These are phyloP conservation scores for Metarhizium sp. DNA, from an alignment of 2,329 filamentous ascomycete genomes.

Conservation along the genomic window DNA sequence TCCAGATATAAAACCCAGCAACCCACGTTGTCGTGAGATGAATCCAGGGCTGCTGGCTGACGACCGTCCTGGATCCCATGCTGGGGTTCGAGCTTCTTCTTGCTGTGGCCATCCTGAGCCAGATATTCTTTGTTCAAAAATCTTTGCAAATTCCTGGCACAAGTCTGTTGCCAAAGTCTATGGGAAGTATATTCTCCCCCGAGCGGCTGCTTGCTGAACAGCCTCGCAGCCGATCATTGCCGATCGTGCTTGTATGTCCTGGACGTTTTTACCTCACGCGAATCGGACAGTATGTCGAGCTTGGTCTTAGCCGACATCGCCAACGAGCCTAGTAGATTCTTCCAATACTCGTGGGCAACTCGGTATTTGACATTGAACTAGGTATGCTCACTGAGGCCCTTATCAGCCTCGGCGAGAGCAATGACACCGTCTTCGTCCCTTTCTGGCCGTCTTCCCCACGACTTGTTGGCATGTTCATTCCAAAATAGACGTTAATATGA, in stretches of 20 bases:
- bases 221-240: too few relatives aligned
- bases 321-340: slow-evolving; percentile 35
- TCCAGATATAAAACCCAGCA: slow-evolving; percentile 43
- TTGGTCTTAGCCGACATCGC: too few relatives aligned
- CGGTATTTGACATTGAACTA: slow-evolving; percentile 35
- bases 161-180: slow-evolving; percentile 39
- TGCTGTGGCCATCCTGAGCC: neutral
- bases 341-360: slow-evolving; percentile 52
- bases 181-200: slow-evolving; percentile 36
- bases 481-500: slow-evolving; percentile 43
- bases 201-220: too few relatives aligned
- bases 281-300: too few relatives aligned
- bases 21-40: slow-evolving; percentile 32
- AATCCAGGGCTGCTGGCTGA: slow-evolving; percentile 7
- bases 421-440: slow-evolving; percentile 26
- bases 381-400: slow-evolving; percentile 23
- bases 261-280: too few relatives aligned
- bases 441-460: slow-evolving; percentile 41
- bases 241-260: too few relatives aligned
- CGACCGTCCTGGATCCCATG: neutral
- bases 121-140: neutral
- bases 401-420: slow-evolving; percentile 22
- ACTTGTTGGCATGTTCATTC: slow-evolving; percentile 45
- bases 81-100: neutral
- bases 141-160: too few relatives aligned